Evolutionary conservation across 345 rosid species (phyloP).

Genomic region (Salix brachista): DNA sequence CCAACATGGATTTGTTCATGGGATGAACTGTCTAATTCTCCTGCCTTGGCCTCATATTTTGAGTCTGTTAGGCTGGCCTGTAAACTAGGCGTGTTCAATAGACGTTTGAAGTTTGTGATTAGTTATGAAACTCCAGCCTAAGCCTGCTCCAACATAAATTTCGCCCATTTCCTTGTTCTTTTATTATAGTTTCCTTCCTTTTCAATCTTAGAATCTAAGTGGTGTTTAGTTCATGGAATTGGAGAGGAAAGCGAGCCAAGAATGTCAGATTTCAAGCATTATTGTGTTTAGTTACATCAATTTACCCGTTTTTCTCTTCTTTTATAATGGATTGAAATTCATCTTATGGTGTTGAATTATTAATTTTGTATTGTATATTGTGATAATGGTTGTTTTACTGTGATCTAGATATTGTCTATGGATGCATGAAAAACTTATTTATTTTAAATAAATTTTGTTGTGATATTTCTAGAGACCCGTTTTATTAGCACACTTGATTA

Average conservation of each 20-base stretch:
- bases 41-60: background rate
- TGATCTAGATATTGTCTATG: background rate
- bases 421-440: background rate
- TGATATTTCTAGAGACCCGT: too few species aligned
- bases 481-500: too few species aligned
- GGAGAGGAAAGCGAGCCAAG: too few species aligned
- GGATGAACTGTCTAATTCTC: background rate
- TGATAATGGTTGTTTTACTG: too few species aligned
- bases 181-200: background rate
- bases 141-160: background rate
- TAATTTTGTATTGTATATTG: too few species aligned
- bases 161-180: background rate
- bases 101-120: background rate
- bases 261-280: too few species aligned
- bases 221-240: too few species aligned
- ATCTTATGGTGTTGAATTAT: too few species aligned
- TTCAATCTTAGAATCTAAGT: background rate
- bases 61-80: background rate
- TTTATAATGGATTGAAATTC: too few species aligned
- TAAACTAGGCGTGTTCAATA: background rate
- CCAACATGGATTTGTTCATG: background rate
- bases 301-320: too few species aligned
- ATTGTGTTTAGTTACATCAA: too few species aligned
- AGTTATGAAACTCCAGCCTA: background rate
- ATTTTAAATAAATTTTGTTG: too few species aligned